Percentiles rank a stretch among this genome's conserved stretches.
These are phyloP conservation scores for Lentinula sp. DNA, from an alignment of 768 basidiomycete species.

Conservation along the genomic window DNA sequence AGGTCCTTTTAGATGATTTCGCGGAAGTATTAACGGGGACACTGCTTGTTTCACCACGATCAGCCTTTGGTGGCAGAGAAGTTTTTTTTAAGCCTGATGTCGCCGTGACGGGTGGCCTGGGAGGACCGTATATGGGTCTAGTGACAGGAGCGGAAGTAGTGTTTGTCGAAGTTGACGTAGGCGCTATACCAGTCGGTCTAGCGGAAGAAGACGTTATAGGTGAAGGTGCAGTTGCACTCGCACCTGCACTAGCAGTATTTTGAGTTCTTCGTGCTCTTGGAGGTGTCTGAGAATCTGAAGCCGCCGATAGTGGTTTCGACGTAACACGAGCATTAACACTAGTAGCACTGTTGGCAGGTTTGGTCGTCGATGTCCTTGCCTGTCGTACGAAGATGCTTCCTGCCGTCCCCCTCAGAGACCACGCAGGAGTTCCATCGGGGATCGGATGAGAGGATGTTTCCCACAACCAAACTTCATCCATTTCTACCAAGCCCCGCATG, in stretches of 20 bases:
- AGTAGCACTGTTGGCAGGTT: neutral
- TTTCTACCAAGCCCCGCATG: conserved; percentile 1
- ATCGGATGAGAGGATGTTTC: neutral
- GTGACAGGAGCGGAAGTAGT: too few relatives aligned
- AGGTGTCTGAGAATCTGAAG: neutral
- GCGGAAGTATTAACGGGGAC: too few relatives aligned
- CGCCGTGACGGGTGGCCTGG: too few relatives aligned
- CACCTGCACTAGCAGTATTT: neutral
- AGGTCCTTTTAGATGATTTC: too few relatives aligned
- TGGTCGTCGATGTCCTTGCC: neutral
- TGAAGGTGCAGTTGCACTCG: too few relatives aligned
- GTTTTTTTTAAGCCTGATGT: too few relatives aligned
- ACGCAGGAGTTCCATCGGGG: neutral
- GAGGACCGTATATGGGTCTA: too few relatives aligned
- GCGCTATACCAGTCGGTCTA: too few relatives aligned
- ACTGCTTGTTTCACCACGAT: too few relatives aligned
- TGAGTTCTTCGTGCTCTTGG: neutral
- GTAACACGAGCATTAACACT: neutral
- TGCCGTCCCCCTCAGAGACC: neutral
- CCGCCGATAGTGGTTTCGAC: neutral
- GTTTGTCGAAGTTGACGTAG: too few relatives aligned
- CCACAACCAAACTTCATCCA: neutral
- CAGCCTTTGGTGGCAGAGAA: too few relatives aligned
- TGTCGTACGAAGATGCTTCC: neutral
- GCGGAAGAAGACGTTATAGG: too few relatives aligned